Evolutionary conservation across 169 alveolate species (phyloP).

Genomic region (Eimeria falciformis): DNA sequence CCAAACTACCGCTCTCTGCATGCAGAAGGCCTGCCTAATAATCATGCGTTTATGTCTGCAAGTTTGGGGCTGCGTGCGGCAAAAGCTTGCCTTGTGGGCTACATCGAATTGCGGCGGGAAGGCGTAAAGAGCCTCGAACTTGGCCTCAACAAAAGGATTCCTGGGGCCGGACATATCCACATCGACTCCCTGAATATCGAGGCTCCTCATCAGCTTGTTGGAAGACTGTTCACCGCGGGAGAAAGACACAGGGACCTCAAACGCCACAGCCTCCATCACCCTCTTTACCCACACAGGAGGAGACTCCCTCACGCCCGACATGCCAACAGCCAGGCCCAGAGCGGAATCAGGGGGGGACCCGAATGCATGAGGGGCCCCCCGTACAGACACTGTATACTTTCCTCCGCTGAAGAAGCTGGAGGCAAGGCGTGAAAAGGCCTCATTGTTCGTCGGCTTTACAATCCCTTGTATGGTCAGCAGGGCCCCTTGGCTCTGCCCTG

Average conservation of each 20-base stretch:
- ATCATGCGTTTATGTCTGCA: not conserved
- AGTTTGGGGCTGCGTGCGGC: not conserved
- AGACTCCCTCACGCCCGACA: not conserved
- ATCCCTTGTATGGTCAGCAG: not conserved
- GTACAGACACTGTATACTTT: not conserved
- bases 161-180: slow-evolving; percentile 42
- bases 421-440: slow-evolving; percentile 54
- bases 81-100: slow-evolving; percentile 6
- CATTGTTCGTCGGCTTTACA: slow-evolving; percentile 23
- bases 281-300: not conserved
- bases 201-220: slow-evolving; percentile 1
- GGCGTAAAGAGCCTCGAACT: slow-evolving; percentile 20
- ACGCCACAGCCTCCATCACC: not conserved
- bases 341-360: not conserved
- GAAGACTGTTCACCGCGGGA: not conserved
- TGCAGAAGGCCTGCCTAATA: not conserved
- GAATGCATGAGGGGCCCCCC: slow-evolving; percentile 10
- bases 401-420: slow-evolving; percentile 21
- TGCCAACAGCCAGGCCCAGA: not conserved
- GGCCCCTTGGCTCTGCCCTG: not conserved
- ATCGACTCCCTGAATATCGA: slow-evolving; percentile 31
- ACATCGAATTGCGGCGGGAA: slow-evolving; percentile 44
- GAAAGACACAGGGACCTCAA: not conserved
- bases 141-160: slow-evolving; percentile 43
- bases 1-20: slow-evolving; percentile 3